Evolutionary conservation across 768 basidiomycete species (phyloP), one percentile per base, ranked within the genome.

Genomic region (Hygrocybe punicea): DNA sequence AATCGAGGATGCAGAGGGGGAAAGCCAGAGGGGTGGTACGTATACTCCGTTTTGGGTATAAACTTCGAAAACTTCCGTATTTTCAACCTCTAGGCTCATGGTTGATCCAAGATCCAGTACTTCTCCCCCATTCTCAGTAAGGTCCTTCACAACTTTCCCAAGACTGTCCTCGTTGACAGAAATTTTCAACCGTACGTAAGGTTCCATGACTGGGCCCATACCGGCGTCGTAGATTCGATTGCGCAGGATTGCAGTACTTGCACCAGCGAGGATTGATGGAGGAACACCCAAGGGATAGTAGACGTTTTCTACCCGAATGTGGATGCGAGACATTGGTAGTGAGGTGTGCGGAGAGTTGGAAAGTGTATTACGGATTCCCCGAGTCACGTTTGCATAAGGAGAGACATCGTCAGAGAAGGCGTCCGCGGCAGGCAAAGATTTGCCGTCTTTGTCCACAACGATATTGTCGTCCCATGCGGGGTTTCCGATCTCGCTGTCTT

Each of bases 91-190:
- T 5, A 64, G 67, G 17, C 67, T 62, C 5, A 73, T 63, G n/a
- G 77, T 80, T 39, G 78, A 73, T 4, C 76, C 80, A 19, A 93
- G 79, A 61, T 91, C 87, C 21, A 84, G 70, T 10, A 94, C 75
- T 65, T 92, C 89, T n/a, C 89, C 91, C 2, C 84, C 83, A 58
- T 86, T 81, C 66, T 93, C 91, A 9, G 87, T 88, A n/a, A 94
- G 73, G 63, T 94, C 92, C 64, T 86, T 90, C 46, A 92, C 82
- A 19, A 89, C 84, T 63, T 84, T 89, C 21, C 92, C 91, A 2
- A 93, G 73, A 56, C 76, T 77, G 57, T 85, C 82, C 60, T 87
- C 86, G 23, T 77, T 75, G 6, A 91, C 83, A 14, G 81, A 81
- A 46, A 91, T 78, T 62, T 85, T 91, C 60, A 92, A 73, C 29